Evolutionary conservation across 169 alveolate genomes (phyloP), one percentile per base, ranked within the genome.

Genomic region (Eimeria tenella): DNA sequence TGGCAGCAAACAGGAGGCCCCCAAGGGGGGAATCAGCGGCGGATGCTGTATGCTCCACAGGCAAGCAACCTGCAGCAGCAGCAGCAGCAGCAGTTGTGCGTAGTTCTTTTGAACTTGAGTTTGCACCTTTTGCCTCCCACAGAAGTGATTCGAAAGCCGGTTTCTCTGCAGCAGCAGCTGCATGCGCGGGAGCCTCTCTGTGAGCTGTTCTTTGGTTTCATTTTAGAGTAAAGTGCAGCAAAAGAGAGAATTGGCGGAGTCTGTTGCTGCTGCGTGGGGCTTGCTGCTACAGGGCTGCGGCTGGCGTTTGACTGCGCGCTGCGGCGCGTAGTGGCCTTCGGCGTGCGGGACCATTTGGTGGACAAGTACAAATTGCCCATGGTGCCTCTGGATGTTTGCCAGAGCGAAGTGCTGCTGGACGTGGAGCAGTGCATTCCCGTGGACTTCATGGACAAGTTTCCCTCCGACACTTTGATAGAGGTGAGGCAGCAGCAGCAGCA

Each of bases 241-340:
- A 31, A 31, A 31, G 42, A 31, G 42, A 31, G 42, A 31, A 31
- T 31, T 31, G 42, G 42, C 42, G 42, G 42, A 6, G 4, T 25
- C 10, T 11, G 19, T 6, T 0, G 81, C 8, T 71, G 55, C 81
- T 31, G n/a, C 8, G 81, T 9, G 9, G 81, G 8, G 11, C 42
- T 19, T 62, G 60, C 10, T 31, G 6, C 50, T 42, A 2, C 90
- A 83, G 90, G 90, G 10, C 77, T 83, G 49, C 62, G 90, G 13
- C 90, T 83, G 42, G 90, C 90, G 71, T 83, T 83, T 42, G 90
- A 83, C 42, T 83, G 90, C 90, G 90, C 90, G 4, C 17, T 83
- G 60, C 62, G 75, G 49, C 74, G 90, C 5, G 77, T 83, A 55
- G 31, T 56, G 4, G 90, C 77, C n/a, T 83, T 83, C 23, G 90